Percentiles rank a stretch among this genome's conserved stretches.
phyloP scores from a whole-genome alignment of 257 asterid genomes.

The Lycium barbarum region DNA sequence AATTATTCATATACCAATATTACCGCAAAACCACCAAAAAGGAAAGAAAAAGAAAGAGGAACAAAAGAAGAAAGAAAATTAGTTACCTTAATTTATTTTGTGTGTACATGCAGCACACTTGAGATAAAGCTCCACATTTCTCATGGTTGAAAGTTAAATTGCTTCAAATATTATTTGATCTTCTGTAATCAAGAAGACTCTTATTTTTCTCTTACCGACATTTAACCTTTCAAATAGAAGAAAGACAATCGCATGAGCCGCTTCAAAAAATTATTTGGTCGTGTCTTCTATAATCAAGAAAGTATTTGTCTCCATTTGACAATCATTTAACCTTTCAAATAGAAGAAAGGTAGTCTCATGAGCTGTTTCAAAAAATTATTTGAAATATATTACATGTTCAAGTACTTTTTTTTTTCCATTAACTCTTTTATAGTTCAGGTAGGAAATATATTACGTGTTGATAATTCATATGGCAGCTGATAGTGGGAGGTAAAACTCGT shows the following conservation, averaged over 20 bases:
- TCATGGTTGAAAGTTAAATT: background rate
- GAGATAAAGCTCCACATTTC: background rate
- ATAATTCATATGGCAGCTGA: too few relatives aligned
- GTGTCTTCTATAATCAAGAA: too few relatives aligned
- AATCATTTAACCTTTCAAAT: background rate
- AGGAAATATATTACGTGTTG: too few relatives aligned
- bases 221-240: background rate
- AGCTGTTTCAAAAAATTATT: background rate
- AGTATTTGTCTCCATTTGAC: too few relatives aligned
- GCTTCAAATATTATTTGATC: background rate
- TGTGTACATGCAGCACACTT: background rate
- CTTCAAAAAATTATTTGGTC: background rate
- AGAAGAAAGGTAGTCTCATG: too few relatives aligned
- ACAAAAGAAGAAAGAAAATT: background rate
- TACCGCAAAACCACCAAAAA: background rate
- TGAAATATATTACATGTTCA: too few relatives aligned
- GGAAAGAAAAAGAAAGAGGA: background rate
- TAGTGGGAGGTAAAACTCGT: too few relatives aligned
- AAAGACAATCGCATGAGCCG: too few relatives aligned
- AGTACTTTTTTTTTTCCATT: too few relatives aligned
- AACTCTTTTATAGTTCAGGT: too few relatives aligned
- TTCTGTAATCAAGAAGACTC: background rate
- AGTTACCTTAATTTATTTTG: slow-evolving; percentile 4
- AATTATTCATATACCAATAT: too few relatives aligned
- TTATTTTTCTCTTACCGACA: background rate